Conservation (phyloP, 169 alveolate species). For the Cystoisospora suis region DNA sequence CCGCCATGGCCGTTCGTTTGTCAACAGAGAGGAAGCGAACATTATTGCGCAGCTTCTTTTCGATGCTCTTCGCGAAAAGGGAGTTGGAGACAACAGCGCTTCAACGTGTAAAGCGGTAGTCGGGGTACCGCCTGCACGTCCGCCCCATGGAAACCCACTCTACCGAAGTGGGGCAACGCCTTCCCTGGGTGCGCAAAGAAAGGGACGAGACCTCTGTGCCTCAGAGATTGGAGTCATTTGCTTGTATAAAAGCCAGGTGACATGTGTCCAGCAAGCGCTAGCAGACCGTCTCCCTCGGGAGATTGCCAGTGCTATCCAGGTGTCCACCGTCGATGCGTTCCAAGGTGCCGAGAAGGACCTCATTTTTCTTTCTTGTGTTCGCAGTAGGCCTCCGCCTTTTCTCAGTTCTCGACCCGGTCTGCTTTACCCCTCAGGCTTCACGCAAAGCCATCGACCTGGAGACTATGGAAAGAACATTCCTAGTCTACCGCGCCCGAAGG, state of each 20-base stretch:
- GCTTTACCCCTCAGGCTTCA: too few species aligned
- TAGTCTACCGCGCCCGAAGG: too few species aligned
- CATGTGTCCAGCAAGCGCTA: conserved; percentile 28
- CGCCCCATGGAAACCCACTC: too few species aligned
- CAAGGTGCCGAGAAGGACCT: conserved; percentile 67
- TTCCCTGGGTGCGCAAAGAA: too few species aligned
- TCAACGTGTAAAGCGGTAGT: too few species aligned
- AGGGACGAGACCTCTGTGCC: neutral
- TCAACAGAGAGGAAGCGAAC: conserved; percentile 24
- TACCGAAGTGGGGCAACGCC: neutral
- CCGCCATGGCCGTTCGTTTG: conserved; percentile 20
- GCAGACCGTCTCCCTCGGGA: neutral
- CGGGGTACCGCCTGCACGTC: too few species aligned
- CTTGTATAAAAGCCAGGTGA: conserved; percentile 56
- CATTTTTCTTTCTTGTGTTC: conserved; percentile 62
- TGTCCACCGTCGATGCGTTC: conserved; percentile 69
- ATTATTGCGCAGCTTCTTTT: too few species aligned
- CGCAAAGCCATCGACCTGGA: too few species aligned
- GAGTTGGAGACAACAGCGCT: neutral
- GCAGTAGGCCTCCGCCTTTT: too few species aligned
- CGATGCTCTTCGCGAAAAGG: neutral
- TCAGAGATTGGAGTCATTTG: conserved; percentile 58
- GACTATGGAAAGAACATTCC: too few species aligned
- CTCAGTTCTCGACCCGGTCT: too few species aligned
- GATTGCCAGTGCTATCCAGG: conserved; percentile 9